Evolutionary conservation across 345 rosid genomes (phyloP).

Genomic region (Acer yangbiense): DNA sequence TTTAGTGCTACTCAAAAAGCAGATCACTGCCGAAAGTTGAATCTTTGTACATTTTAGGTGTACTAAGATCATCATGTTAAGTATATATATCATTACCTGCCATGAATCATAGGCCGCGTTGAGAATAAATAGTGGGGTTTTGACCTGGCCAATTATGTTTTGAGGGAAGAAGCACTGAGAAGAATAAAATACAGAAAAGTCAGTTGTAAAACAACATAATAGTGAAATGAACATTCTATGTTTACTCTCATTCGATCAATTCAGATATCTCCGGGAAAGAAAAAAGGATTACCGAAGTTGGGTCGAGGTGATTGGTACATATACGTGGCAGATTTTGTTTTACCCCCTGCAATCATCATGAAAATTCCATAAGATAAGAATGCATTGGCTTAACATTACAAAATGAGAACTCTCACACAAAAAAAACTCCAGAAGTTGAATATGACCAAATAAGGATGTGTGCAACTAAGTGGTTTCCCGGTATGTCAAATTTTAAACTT

Average conservation of each 20-base stretch:
- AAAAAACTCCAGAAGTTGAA: not conserved
- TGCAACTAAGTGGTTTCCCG: not conserved
- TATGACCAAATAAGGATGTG: not conserved
- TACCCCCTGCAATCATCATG: slow-evolving; percentile 49
- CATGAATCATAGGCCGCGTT: slow-evolving; percentile 98
- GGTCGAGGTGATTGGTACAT: slow-evolving; percentile 81
- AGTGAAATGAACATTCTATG: not conserved
- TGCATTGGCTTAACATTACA: not conserved
- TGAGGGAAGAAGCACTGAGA: slow-evolving; percentile 98
- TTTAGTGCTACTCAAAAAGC: not conserved
- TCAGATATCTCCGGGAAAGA: not conserved
- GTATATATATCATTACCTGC: slow-evolving; percentile 68
- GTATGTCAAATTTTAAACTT: not conserved
- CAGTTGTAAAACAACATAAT: slow-evolving; percentile 16
- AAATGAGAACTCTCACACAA: not conserved
- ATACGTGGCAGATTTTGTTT: slow-evolving; percentile 60
- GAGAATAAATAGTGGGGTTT: slow-evolving; percentile 78
- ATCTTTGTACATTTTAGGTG: not conserved
- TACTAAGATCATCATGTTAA: not conserved
- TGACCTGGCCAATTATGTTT: slow-evolving; percentile 66
- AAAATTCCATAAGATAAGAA: slow-evolving; percentile 14
- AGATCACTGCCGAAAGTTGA: not conserved
- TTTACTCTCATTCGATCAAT: not conserved
- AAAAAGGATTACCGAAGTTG: slow-evolving; percentile 64
- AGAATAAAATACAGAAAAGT: slow-evolving; percentile 9